Percentiles rank a stretch among this genome's conserved stretches.
phyloP scores from a whole-genome alignment of 768 basidiomycete genomes.

The Suillus sp. region DNA sequence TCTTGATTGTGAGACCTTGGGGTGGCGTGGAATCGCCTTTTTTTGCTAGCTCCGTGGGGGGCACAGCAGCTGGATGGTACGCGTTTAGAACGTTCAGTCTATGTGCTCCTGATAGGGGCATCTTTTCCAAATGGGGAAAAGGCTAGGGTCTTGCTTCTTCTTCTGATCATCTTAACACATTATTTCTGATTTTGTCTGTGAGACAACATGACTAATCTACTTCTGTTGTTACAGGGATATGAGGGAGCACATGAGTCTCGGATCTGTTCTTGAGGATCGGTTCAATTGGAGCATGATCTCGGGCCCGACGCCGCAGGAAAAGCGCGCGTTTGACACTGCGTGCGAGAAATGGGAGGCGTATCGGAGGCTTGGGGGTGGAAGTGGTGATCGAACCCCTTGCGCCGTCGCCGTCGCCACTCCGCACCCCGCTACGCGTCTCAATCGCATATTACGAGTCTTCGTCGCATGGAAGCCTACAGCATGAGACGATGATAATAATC shows the following conservation, averaged over 20 bases:
- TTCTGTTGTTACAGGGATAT: conserved; percentile 52
- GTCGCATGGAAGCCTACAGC: conserved; percentile 55
- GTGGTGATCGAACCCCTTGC: neutral
- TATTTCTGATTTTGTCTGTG: neutral
- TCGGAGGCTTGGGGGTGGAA: neutral
- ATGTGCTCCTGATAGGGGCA: neutral
- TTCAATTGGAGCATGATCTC: conserved; percentile 51
- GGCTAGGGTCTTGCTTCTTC: neutral
- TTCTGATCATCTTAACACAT: neutral
- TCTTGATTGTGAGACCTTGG: neutral
- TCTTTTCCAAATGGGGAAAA: neutral
- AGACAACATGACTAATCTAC: conserved; percentile 8
- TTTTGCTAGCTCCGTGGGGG: neutral
- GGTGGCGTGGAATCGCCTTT: neutral
- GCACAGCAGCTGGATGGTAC: conserved; percentile 5
- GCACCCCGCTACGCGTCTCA: conserved; percentile 38
- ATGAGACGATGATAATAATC: neutral
- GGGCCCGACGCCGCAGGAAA: conserved; percentile 46
- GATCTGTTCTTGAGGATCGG: conserved; percentile 45
- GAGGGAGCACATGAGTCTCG: conserved; percentile 57
- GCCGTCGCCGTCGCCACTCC: neutral
- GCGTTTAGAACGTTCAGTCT: neutral
- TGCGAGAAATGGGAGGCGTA: conserved; percentile 54
- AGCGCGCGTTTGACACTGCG: conserved; percentile 56
- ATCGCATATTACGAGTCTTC: conserved; percentile 55